Evolutionary conservation across 73 alveolate species (phyloP).

Genomic region (Stentor coeruleus): DNA sequence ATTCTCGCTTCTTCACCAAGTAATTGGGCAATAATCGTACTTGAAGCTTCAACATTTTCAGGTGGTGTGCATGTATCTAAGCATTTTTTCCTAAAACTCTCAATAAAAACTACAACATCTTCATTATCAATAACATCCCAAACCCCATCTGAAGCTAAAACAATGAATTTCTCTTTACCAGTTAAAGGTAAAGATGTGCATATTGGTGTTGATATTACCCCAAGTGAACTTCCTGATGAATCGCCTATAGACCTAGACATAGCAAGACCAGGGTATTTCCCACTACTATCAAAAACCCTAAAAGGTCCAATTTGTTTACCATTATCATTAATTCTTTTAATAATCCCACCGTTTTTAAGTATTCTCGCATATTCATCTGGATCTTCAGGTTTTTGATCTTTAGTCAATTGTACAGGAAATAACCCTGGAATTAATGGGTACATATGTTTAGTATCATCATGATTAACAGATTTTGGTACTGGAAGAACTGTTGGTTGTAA

Average conservation of each 20-base stretch:
- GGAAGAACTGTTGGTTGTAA: background rate
- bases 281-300: conserved; percentile 1
- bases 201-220: background rate
- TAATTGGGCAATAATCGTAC: background rate
- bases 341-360: background rate
- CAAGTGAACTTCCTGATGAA: background rate
- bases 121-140: conserved; percentile 36
- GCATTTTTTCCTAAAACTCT: background rate
- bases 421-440: background rate
- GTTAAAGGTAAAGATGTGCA: background rate
- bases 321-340: background rate
- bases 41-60: background rate
- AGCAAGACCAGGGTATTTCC: background rate
- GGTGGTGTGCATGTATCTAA: background rate
- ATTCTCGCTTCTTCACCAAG: background rate
- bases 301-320: background rate
- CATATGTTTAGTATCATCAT: background rate
- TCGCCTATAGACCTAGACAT: background rate
- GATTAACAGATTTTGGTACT: background rate
- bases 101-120: background rate
- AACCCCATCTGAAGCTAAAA: conserved; percentile 40
- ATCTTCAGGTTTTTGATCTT: conserved; percentile 21
- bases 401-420: background rate
- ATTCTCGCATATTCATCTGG: conserved; percentile 18
- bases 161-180: background rate